Conservation (phyloP, 2,329 filamentous ascomycete genomes). For the Fusarium equiseti region DNA sequence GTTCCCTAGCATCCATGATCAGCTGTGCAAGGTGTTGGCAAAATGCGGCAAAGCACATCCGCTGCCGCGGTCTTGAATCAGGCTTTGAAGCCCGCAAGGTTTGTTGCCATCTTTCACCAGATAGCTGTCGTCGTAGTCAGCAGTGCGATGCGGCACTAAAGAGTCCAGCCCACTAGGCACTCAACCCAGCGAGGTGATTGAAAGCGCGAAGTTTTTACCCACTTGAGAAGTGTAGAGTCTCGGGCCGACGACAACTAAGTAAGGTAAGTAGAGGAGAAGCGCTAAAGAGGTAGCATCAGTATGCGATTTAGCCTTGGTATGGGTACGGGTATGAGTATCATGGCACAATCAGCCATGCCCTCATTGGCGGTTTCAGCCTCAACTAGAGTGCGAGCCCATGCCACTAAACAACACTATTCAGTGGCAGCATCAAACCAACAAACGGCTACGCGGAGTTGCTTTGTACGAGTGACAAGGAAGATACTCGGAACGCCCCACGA, state of each 20-base stretch:
- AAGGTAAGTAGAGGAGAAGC: conserved; percentile 10
- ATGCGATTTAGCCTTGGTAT: background rate
- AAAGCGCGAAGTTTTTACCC: conserved; percentile 11
- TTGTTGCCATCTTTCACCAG: conserved; percentile 1
- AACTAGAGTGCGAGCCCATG: conserved; percentile 20
- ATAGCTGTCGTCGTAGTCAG: conserved; percentile 22
- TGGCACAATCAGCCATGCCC: conserved; percentile 1
- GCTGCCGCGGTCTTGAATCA: conserved; percentile 24
- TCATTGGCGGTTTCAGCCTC: conserved; percentile 41
- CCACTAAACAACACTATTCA: conserved; percentile 18
- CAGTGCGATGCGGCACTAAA: conserved; percentile 26
- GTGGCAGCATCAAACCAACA: background rate
- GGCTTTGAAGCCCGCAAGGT: background rate
- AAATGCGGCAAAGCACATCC: conserved; percentile 33
- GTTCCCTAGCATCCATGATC: conserved; percentile 32
- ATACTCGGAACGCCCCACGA: background rate
- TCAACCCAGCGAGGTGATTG: conserved; percentile 14
- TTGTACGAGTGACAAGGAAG: background rate
- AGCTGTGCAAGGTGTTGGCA: conserved; percentile 39
- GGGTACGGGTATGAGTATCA: background rate
- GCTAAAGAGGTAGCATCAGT: conserved; percentile 7
- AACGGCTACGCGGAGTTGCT: background rate
- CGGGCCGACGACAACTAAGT: conserved; percentile 1
- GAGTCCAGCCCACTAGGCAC: conserved; percentile 25
- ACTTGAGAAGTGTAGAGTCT: conserved; percentile 15